Evolutionary conservation across 2,329 filamentous ascomycete species (phyloP), one percentile per base, ranked within the genome.

Genomic region (Neonectria hederae): DNA sequence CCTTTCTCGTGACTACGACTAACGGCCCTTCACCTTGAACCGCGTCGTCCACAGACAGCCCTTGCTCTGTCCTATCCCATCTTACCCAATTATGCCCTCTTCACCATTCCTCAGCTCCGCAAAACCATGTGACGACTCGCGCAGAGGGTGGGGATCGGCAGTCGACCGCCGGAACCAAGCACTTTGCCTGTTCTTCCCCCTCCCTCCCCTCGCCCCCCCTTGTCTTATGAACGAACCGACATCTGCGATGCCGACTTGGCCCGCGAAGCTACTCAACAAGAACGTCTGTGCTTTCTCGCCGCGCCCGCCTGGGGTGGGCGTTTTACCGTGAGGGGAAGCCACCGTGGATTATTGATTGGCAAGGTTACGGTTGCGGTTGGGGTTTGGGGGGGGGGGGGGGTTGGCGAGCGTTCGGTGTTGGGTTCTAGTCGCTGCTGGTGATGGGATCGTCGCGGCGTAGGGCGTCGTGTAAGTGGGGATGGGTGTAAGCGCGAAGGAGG

Each of bases 371-470:
- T n/a, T n/a, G 35, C 35, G 13, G 5, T 24, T 24, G 17, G 53
- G 38, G 40, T 43, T 57, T 32, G n/a, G n/a, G n/a, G n/a, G n/a
- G n/a, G n/a, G n/a, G n/a, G n/a, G n/a, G n/a, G n/a, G 42, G 28
- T 38, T 26, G 54, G 42, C 38, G 35, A 48, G 28, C 30, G 21
- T 48, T 57, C 43, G 22, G 54, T 13, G 43, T 30, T 30, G 28
- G 24, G 24, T n/a, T n/a, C 4, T 56, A n/a, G n/a, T 40, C 22
- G 21, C 22, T 42, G 14, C 13, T 57, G 42, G 60, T 56, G 55
- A 38, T 65, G 70, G 26, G 69, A 72, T 67, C 68, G 69, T 62
- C 43, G n/a, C n/a, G n/a, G n/a, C n/a, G n/a, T n/a, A n/a, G 49
- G 42, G 14, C 35, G 35, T 48, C 59, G 63, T 71, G 61, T 65